phyloP scores from a whole-genome alignment of 2,329 filamentous ascomycete genomes.

The Colletotrichum tropicicola region DNA sequence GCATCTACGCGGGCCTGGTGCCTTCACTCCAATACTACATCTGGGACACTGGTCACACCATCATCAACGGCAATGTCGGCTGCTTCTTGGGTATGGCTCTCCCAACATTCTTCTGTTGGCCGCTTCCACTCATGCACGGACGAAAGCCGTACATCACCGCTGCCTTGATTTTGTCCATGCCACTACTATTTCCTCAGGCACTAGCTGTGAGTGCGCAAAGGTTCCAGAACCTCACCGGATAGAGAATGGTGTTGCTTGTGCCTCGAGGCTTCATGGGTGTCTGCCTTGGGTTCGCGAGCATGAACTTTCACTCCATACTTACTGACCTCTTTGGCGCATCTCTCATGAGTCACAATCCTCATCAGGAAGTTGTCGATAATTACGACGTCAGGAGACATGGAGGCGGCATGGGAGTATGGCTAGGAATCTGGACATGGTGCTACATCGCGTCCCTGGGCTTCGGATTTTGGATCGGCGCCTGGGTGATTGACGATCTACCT shows the following conservation, averaged over 20 bases:
- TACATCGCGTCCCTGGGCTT: slow-evolving; percentile 76
- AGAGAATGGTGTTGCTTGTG: slow-evolving; percentile 68
- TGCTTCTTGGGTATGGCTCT: slow-evolving; percentile 77
- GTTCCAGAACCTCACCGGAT: slow-evolving; percentile 63
- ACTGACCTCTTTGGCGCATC: slow-evolving; percentile 82
- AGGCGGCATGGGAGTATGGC: slow-evolving; percentile 82
- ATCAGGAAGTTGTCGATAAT: slow-evolving; percentile 74
- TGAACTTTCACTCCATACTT: slow-evolving; percentile 78
- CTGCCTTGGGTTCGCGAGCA: slow-evolving; percentile 77
- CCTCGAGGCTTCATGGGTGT: slow-evolving; percentile 73
- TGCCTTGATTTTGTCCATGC: slow-evolving; percentile 74
- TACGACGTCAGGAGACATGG: slow-evolving; percentile 78
- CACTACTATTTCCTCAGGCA: slow-evolving; percentile 80
- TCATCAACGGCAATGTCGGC: slow-evolving; percentile 77
- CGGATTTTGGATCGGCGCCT: slow-evolving; percentile 77
- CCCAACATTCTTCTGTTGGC: slow-evolving; percentile 77
- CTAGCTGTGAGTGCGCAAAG: slow-evolving; percentile 67
- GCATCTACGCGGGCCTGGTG: slow-evolving; percentile 81
- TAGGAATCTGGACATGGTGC: slow-evolving; percentile 82
- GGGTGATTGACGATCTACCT: slow-evolving; percentile 70
- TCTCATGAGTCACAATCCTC: slow-evolving; percentile 75
- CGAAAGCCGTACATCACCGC: slow-evolving; percentile 80
- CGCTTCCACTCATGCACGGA: slow-evolving; percentile 77
- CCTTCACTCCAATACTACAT: slow-evolving; percentile 83
- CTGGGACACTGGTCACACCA: slow-evolving; percentile 72